phyloP scores from a whole-genome alignment of 768 basidiomycete species.

The Rhizopogon rudus region DNA sequence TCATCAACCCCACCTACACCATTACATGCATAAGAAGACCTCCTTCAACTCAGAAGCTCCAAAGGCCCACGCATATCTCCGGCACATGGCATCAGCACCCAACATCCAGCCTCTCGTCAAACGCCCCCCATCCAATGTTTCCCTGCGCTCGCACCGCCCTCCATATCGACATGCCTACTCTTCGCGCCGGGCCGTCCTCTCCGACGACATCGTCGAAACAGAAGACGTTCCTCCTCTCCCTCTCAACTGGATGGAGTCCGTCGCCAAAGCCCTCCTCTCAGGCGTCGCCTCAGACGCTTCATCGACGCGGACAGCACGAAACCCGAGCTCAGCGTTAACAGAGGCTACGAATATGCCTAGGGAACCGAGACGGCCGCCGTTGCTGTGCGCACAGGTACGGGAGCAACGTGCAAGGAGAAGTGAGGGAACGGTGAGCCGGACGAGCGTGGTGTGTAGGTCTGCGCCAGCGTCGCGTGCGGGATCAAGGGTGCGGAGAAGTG shows the following conservation, averaged over 20 bases:
- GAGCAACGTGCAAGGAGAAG: conserved; percentile 22
- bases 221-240: conserved; percentile 49
- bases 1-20: conserved; percentile 17
- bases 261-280: conserved; percentile 61
- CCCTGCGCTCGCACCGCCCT: conserved; percentile 31
- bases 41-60: conserved; percentile 25
- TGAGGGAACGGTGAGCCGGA: conserved; percentile 39
- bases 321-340: conserved; percentile 16
- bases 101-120: conserved; percentile 34
- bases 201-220: conserved; percentile 23
- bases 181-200: conserved; percentile 23
- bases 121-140: conserved; percentile 26
- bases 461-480: conserved; percentile 61
- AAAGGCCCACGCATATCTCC: conserved; percentile 62
- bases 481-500: conserved; percentile 33
- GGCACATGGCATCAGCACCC: conserved; percentile 67
- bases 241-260: conserved; percentile 63
- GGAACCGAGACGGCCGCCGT: conserved; percentile 23
- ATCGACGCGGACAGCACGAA: conserved; percentile 20
- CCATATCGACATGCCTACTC: conserved; percentile 21
- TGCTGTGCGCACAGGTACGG: conserved; percentile 29
- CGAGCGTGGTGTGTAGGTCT: conserved; percentile 62
- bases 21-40: conserved; percentile 16
- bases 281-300: conserved; percentile 32
- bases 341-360: conserved; percentile 21